phyloP scores from a whole-genome alignment of 2,329 filamentous ascomycete species.

The Penicillium sp. region DNA sequence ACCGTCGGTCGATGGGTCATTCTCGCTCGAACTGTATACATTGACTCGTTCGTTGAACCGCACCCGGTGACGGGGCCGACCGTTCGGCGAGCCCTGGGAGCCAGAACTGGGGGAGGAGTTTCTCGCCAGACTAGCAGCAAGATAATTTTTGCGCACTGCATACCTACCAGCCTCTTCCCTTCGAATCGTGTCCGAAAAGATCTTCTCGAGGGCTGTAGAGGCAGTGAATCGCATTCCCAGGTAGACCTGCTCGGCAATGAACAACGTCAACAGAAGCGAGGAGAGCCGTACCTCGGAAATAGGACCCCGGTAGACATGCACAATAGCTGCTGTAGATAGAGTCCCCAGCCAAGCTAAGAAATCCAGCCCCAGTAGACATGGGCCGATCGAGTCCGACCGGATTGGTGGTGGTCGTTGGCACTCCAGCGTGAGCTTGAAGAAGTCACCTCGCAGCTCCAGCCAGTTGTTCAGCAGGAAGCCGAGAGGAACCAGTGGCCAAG shows the following conservation, averaged over 20 bases:
- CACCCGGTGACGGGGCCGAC: constrained; percentile 26
- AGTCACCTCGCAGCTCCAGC: constrained; percentile 90
- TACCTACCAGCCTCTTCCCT: constrained; percentile 79
- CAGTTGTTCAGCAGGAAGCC: constrained; percentile 95
- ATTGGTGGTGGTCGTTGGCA: constrained; percentile 87
- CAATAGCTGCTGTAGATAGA: constrained; percentile 79
- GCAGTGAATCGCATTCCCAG: constrained; percentile 70
- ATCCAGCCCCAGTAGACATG: constrained; percentile 80
- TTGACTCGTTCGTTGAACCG: constrained; percentile 38
- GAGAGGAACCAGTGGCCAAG: constrained; percentile 89
- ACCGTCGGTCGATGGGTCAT: constrained; percentile 28
- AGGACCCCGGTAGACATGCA: constrained; percentile 78
- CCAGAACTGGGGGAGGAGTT: constrained; percentile 7
- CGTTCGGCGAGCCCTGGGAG: constrained; percentile 12
- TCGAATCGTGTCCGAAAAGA: constrained; percentile 79
- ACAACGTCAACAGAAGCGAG: constrained; percentile 73
- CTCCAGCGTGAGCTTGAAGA: constrained; percentile 87
- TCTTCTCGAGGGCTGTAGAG: constrained; percentile 67
- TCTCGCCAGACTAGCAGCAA: constrained; percentile 49
- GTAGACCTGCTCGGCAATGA: constrained; percentile 83
- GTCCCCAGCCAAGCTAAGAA: constrained; percentile 95
- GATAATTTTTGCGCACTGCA: constrained; percentile 70
- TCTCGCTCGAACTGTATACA: constrained; percentile 30
- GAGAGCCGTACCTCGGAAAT: constrained; percentile 69
- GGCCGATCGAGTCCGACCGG: constrained; percentile 89